phyloP scores from a whole-genome alignment of 2,329 filamentous ascomycete genomes.

The Fusarium keratoplasticum region DNA sequence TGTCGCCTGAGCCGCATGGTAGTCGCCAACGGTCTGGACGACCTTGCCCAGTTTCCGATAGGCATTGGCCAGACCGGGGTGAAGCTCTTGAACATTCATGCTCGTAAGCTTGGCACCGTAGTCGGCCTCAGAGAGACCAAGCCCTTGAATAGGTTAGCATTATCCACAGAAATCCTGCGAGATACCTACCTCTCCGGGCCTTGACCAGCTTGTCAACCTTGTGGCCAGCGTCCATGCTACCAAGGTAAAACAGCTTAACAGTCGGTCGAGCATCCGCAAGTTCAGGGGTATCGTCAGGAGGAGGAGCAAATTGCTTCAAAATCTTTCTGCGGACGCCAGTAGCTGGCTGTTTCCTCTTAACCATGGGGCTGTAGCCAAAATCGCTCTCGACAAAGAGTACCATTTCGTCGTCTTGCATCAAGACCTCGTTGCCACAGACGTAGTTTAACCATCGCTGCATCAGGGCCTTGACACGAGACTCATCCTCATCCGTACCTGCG shows the following conservation, averaged over 20 bases:
- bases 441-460: constrained; percentile 97
- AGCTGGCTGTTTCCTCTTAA: constrained; percentile 95
- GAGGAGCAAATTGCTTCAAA: constrained; percentile 97
- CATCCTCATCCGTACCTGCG: constrained; percentile 95
- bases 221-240: constrained; percentile 96
- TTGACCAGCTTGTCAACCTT: constrained; percentile 97
- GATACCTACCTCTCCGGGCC: constrained; percentile 79
- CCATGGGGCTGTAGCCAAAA: constrained; percentile 96
- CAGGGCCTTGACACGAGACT: constrained; percentile 85
- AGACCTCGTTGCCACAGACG: constrained; percentile 89
- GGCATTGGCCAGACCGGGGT: constrained; percentile 86
- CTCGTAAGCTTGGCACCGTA: constrained; percentile 89
- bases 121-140: constrained; percentile 92
- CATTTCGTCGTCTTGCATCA: constrained; percentile 97
- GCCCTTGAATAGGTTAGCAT: constrained; percentile 66
- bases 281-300: constrained; percentile 96
- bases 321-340: constrained; percentile 96
- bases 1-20: constrained; percentile 94
- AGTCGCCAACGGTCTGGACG: constrained; percentile 93
- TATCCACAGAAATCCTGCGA: background rate
- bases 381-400: constrained; percentile 99
- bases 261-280: constrained; percentile 88
- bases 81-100: constrained; percentile 91
- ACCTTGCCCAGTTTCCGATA: constrained; percentile 96
- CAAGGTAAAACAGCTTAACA: constrained; percentile 96